Base-by-base conservation (phyloP, 1,139 yeast species). In the Groenewaldozyma sp. region DNA sequence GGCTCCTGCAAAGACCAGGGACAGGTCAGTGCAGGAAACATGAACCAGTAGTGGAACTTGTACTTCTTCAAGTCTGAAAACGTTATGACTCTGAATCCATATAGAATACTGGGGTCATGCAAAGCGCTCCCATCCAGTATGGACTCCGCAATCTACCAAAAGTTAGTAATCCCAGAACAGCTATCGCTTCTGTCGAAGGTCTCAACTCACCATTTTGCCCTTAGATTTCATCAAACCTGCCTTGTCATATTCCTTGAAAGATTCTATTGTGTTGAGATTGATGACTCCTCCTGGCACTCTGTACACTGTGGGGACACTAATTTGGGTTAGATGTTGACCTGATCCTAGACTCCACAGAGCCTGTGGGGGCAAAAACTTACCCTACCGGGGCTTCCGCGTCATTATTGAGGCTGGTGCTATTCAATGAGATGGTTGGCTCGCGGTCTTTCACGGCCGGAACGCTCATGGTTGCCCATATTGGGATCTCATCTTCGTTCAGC, bases 31-130 rank as follows among this genome's bases (percentile, higher is more conserved):
- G 74, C 65, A 0, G 97, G 96, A 49, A 76, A 77, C 4, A 88
- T 83, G 50, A 83, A 72, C 98, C 98, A 91, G 60, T 88, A 88
- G 53, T 74, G 82, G 55, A 82, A 91, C 52, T 74, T 78, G 64
- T 82, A 87, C 61, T 82, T 84, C 60, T 91, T 91, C 56, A 91
- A 70, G 58, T 93, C 98, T 2, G 94, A 81, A 62, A 77, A 91
- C 31, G 87, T 69, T 31, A 88, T 64, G 1, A 88, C 55, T 24
- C 68, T 68, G 52, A 87, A 83, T 26, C 61, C 58, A 29, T 70
- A 62, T 22, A 76, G 53, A 4, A 59, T 17, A 0, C 64, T 52
- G 0, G 78, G 75, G 37, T 68, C 57, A 0, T 48, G 35, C 1
- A 68, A 45, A 1, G 64, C 62, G 0, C 55, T 47, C 22, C 62